Percentiles rank a stretch among this genome's conserved stretches.
phyloP scores from a whole-genome alignment of 1,284 basidiomycete species.

The Termitomyces sp. region DNA sequence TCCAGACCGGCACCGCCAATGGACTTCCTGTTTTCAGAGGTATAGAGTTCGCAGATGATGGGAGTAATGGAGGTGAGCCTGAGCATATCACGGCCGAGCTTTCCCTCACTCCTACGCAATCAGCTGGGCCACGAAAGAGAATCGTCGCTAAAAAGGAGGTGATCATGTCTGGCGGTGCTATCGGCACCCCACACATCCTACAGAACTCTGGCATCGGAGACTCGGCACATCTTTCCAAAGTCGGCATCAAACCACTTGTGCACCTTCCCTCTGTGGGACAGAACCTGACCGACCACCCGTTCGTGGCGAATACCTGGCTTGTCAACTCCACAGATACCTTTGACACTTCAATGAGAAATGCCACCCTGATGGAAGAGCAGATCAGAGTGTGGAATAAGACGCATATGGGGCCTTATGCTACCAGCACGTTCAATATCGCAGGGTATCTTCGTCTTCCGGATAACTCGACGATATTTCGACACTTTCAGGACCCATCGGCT shows the following conservation, averaged over 20 bases:
- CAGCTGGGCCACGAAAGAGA: neutral
- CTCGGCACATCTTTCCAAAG: slow-evolving; percentile 19
- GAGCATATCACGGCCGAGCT: no score
- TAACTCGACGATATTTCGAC: slow-evolving; percentile 7
- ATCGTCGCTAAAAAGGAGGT: slow-evolving; percentile 23
- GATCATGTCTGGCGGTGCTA: slow-evolving; percentile 28
- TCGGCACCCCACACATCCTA: slow-evolving; percentile 33
- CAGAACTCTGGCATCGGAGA: slow-evolving; percentile 38
- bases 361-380: slow-evolving; percentile 4
- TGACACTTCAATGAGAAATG: slow-evolving; percentile 8
- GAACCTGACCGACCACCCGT: slow-evolving; percentile 38
- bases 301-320: slow-evolving; percentile 10
- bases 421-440: slow-evolving; percentile 11
- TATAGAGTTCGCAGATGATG: slow-evolving; percentile 9
- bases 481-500: slow-evolving; percentile 15
- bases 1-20: slow-evolving; percentile 1
- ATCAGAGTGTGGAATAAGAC: slow-evolving; percentile 8
- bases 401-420: slow-evolving; percentile 11
- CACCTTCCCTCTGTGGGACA: slow-evolving; percentile 33
- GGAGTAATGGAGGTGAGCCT: neutral
- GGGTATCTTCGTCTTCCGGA: slow-evolving; percentile 11
- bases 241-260: slow-evolving; percentile 28
- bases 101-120: neutral
- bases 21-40: slow-evolving; percentile 3
- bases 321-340: slow-evolving; percentile 15